Evolutionary conservation across 2,329 filamentous ascomycete species (phyloP).

Genomic region (Tolypocladium inflatum): DNA sequence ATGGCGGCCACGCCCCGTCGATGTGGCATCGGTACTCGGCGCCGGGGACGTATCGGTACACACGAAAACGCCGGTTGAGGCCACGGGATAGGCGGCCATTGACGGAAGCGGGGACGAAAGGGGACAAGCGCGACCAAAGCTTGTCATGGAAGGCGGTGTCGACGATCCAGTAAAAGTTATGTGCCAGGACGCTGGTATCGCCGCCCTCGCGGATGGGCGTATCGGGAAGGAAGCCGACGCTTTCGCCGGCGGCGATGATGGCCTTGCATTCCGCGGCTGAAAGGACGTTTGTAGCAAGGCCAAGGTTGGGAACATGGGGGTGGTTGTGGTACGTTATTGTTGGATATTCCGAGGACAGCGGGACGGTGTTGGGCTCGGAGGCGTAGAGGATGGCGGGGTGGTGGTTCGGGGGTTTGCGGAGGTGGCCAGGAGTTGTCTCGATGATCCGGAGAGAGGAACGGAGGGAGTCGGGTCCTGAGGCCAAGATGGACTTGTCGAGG

Average conservation of each 20-base stretch:
- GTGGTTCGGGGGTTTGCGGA: slow-evolving; percentile 58
- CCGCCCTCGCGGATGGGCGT: slow-evolving; percentile 57
- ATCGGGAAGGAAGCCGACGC: slow-evolving; percentile 57
- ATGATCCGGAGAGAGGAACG: slow-evolving; percentile 32
- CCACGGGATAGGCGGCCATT: slow-evolving; percentile 50
- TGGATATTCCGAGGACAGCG: slow-evolving; percentile 33
- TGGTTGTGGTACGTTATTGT: slow-evolving; percentile 47
- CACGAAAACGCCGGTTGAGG: slow-evolving; percentile 59
- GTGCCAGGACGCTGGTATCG: slow-evolving; percentile 55
- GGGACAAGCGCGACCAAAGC: slow-evolving; percentile 51
- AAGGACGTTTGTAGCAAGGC: slow-evolving; percentile 50
- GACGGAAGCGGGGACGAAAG: slow-evolving; percentile 45
- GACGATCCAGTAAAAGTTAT: slow-evolving; percentile 67
- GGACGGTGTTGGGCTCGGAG: slow-evolving; percentile 46
- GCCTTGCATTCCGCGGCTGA: slow-evolving; percentile 51
- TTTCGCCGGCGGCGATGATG: slow-evolving; percentile 58
- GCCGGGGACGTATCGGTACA: slow-evolving; percentile 64
- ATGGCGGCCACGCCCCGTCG: slow-evolving; percentile 64
- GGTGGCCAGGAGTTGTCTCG: slow-evolving; percentile 48
- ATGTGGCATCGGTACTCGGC: slow-evolving; percentile 65
- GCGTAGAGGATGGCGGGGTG: slow-evolving; percentile 58
- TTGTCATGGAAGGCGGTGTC: slow-evolving; percentile 53
- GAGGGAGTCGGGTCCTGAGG: slow-evolving; percentile 31
- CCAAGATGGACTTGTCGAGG: slow-evolving; percentile 45
- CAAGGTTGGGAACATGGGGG: slow-evolving; percentile 52